Base-by-base conservation (phyloP, 2,329 filamentous ascomycete species). In the Pseudocercospora ulei region DNA sequence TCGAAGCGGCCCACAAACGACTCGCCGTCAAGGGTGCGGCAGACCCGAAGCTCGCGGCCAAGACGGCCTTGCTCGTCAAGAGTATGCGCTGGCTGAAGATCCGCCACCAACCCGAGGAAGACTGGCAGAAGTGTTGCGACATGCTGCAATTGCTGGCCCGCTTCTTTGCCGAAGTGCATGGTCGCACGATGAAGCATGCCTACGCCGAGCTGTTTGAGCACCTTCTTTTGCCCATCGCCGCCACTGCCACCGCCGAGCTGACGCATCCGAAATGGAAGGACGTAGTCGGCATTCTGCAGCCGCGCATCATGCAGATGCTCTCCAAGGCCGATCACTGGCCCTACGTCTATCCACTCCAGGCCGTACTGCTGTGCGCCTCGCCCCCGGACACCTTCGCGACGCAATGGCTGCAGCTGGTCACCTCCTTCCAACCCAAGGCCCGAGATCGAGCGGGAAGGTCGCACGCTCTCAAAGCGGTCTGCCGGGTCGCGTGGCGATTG, bases 131-230 rank as follows among this genome's bases (percentile, higher is more conserved):
- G 48, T 85, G 86, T 1, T 96, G 88, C 63, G 82, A 92, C 41
- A 93, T 94, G 52, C 76, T 98, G 65, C 75, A 80, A 34, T 75
- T 78, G 0, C 65, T 98, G 18, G 86, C 83, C 4, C 81, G 77
- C 35, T 72, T 94, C 11, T 96, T 95, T 60, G 74, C 78, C 38
- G 80, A 77, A 51, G 82, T 84, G 3, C 88, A 95, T 55, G 90
- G 90, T 0, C 83, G 84, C 49, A 78, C 78, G 44, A 78, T 96
- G 55, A 98, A 98, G 61, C 82, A 88, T 51, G 84, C 87, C 0
- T 98, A 95, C 57, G 96, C 90, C 58, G 82, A 93, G 55, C 78
- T 94, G 13, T 73, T 98, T 36, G 84, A 93, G 53, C 81, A 82
- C 50, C 70, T 98, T 17, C 65, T 98, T 14, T 72, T 95, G 8